These are phyloP conservation scores for Podila epicladia DNA, from an alignment of 192 early-diverging fungal genomes.

Conservation along the genomic window DNA sequence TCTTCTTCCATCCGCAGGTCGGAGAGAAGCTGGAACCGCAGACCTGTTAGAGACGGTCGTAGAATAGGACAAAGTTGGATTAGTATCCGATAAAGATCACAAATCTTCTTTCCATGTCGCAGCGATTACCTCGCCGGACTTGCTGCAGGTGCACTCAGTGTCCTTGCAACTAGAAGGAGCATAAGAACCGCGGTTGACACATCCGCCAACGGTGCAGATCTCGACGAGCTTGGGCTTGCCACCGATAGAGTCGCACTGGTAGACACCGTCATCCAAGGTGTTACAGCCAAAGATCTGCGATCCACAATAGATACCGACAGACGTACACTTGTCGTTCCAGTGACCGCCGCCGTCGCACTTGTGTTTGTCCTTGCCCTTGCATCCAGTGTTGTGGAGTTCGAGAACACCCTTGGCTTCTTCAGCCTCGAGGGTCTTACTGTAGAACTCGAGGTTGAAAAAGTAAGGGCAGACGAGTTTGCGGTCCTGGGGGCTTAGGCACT, in stretches of 20 bases:
- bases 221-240: conserved; percentile 6
- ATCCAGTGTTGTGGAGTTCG: background rate
- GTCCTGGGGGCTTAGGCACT: conserved; percentile 4
- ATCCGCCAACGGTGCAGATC: conserved; percentile 13
- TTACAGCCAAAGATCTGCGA: conserved; percentile 19
- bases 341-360: background rate
- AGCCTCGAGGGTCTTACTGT: background rate
- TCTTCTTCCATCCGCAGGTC: background rate
- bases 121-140: conserved; percentile 11
- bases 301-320: conserved; percentile 7
- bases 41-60: background rate
- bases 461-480: background rate
- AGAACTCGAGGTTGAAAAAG: background rate
- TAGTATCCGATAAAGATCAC: background rate
- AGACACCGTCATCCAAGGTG: conserved; percentile 17
- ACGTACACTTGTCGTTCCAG: conserved; percentile 22
- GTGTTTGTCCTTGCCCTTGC: background rate
- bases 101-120: background rate
- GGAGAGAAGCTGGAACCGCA: conserved; percentile 9
- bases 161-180: conserved; percentile 1
- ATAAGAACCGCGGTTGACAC: background rate
- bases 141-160: conserved; percentile 1
- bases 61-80: background rate
- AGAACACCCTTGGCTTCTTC: background rate
- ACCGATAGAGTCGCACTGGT: conserved; percentile 6